Evolutionary conservation across 768 basidiomycete species (phyloP).

Genomic region (Boletellus ananas): DNA sequence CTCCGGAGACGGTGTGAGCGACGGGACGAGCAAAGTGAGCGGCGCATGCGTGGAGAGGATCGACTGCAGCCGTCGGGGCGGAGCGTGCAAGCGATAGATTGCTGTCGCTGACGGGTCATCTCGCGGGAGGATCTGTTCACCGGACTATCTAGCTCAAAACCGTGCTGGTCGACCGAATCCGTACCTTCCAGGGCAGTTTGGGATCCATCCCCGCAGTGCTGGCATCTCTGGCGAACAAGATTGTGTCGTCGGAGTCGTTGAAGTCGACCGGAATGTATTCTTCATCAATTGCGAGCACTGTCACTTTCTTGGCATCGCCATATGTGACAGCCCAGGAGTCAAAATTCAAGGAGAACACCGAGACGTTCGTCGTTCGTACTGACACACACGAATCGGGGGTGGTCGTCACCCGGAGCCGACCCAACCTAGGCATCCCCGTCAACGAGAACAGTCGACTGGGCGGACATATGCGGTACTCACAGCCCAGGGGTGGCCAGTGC

Average conservation of each 20-base stretch:
- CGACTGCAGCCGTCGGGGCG: conserved; percentile 52
- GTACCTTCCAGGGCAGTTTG: conserved; percentile 23
- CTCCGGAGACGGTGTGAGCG: conserved; percentile 30
- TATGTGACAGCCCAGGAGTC: background rate
- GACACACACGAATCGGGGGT: conserved; percentile 3
- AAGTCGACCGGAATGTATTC: conserved; percentile 1
- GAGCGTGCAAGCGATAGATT: conserved; percentile 1
- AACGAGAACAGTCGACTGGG: background rate
- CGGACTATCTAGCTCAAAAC: background rate
- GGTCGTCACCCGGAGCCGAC: conserved; percentile 19
- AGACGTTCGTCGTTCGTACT: conserved; percentile 25
- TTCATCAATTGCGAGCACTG: conserved; percentile 13
- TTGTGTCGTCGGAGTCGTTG: background rate
- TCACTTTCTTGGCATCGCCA: background rate
- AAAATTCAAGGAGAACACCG: conserved; percentile 21
- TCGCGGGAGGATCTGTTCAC: conserved; percentile 7
- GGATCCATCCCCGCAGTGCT: background rate
- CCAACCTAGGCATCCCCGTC: conserved; percentile 9
- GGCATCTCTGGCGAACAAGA: conserved; percentile 11
- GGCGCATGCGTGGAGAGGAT: conserved; percentile 55
- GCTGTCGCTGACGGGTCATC: background rate
- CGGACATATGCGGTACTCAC: conserved; percentile 34
- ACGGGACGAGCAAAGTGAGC: conserved; percentile 54
- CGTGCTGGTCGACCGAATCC: background rate
- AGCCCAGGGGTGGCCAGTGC: conserved; percentile 62